These are phyloP conservation scores for Alternaria rosae DNA, from an alignment of 2,329 filamentous ascomycete genomes.

Conservation along the genomic window DNA sequence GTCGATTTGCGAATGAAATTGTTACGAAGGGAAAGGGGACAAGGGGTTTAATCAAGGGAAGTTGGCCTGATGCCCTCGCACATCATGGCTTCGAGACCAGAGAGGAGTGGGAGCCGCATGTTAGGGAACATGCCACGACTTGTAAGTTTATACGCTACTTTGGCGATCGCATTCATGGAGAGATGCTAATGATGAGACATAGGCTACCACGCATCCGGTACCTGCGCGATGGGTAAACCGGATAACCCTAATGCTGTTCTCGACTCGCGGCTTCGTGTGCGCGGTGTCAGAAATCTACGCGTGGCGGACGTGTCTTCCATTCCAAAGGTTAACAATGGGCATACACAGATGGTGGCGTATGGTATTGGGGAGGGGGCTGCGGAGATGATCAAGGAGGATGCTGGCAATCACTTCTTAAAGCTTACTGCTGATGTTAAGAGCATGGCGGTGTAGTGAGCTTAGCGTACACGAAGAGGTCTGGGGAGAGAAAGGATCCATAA, in stretches of 20 bases:
- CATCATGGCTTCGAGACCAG: conserved; percentile 63
- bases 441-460: not conserved
- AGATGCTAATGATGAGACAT: not conserved
- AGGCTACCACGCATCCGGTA: conserved; percentile 64
- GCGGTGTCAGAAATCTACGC: conserved; percentile 32
- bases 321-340: conserved; percentile 41
- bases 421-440: conserved; percentile 3
- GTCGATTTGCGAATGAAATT: conserved; percentile 66
- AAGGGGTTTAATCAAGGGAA: conserved; percentile 65
- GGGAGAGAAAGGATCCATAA: not conserved
- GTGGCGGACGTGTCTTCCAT: conserved; percentile 40
- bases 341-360: conserved; percentile 49
- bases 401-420: conserved; percentile 13
- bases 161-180: no score
- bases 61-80: conserved; percentile 62
- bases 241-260: conserved; percentile 47
- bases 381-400: conserved; percentile 41
- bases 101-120: conserved; percentile 66
- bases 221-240: conserved; percentile 60
- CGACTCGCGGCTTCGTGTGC: conserved; percentile 43
- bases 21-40: conserved; percentile 65
- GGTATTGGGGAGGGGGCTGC: conserved; percentile 44
- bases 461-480: not conserved
- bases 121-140: conserved; percentile 67
- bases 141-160: conserved; percentile 51